Percentiles rank a stretch among this genome's conserved stretches.
phyloP scores from a whole-genome alignment of 345 rosid species.

The Salix arbutifolia region DNA sequence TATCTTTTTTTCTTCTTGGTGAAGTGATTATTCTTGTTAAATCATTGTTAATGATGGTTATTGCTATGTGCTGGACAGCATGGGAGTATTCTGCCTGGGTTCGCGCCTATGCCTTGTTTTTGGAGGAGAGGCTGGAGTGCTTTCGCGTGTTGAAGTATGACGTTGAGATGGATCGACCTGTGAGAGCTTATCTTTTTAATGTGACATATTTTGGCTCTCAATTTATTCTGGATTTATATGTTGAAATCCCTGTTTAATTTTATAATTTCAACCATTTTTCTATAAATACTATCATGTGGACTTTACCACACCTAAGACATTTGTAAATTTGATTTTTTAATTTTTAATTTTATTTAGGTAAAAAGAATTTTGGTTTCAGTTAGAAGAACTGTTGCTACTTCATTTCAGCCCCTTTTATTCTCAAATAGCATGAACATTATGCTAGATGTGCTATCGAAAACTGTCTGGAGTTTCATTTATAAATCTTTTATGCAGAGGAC shows the following conservation, averaged over 20 bases:
- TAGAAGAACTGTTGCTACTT: neutral
- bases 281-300: neutral
- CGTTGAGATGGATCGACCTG: slow-evolving; percentile 75
- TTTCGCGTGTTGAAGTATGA: slow-evolving; percentile 89
- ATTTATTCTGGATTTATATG: neutral
- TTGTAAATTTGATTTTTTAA: neutral
- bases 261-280: neutral
- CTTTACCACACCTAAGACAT: neutral
- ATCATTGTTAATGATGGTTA: slow-evolving; percentile 12
- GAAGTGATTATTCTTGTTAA: slow-evolving; percentile 10
- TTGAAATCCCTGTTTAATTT: neutral
- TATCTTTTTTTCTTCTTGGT: slow-evolving; percentile 21
- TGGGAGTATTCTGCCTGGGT: slow-evolving; percentile 98
- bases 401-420: neutral
- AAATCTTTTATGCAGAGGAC: slow-evolving; percentile 52
- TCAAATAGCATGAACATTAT: neutral
- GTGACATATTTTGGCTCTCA: neutral
- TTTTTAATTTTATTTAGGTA: neutral
- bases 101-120: slow-evolving; percentile 78
- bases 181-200: slow-evolving; percentile 34
- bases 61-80: slow-evolving; percentile 43
- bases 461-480: neutral
- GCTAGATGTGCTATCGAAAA: neutral
- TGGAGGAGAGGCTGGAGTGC: slow-evolving; percentile 95
- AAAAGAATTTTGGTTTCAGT: neutral